Base-by-base conservation (phyloP, 257 asterid species). In the Mentha longifolia region DNA sequence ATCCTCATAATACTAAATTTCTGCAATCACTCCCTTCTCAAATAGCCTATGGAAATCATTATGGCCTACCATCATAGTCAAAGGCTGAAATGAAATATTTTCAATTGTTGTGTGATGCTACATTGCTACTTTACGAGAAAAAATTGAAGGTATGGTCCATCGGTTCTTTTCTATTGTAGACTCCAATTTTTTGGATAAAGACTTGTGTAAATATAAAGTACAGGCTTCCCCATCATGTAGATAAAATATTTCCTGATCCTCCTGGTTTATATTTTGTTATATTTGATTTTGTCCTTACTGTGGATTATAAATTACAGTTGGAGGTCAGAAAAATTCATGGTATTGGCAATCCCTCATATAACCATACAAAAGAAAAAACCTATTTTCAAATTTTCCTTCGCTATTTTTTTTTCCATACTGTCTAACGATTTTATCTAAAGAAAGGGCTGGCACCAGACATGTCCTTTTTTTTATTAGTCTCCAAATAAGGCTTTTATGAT, bases 121-220 rank as follows among this genome's bases (percentile, higher is more conserved):
- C 39, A 12, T 17, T 33, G 31, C 61, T 33, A 35, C 39, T 17
- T 17, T 51, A 16, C 17, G n/a, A 33, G 9, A 67, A 67, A 19
- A 31, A 3, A 10, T 33, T 50, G 20, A 49, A 17, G 20, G 19
- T n/a, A 9, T 50, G 6, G 14, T n/a, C 13, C 37, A 31, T 67
- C 25, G 0, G 35, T 67, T 50, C 13, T n/a, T 65, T 65, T n/a
- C 25, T 33, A 35, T 67, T 47, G 17, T 25, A 43, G 11, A 17
- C 11, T 46, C 42, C 42, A 13, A 2, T 45, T 12, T 13, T 3
- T 65, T 65, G n/a, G 37, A 42, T 10, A 15, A 6, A 35, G 39
- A 11, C 16, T 51, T 67, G 9, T 52, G 50, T 50, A 52, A 52
- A 51, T 51, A 50, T 64, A 14, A 64, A 43, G 14, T 64, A 43